Evolutionary conservation across 352 stramenopile genomes (phyloP), one percentile per base, ranked within the genome.

Genomic region (Pythium aphanidermatum): DNA sequence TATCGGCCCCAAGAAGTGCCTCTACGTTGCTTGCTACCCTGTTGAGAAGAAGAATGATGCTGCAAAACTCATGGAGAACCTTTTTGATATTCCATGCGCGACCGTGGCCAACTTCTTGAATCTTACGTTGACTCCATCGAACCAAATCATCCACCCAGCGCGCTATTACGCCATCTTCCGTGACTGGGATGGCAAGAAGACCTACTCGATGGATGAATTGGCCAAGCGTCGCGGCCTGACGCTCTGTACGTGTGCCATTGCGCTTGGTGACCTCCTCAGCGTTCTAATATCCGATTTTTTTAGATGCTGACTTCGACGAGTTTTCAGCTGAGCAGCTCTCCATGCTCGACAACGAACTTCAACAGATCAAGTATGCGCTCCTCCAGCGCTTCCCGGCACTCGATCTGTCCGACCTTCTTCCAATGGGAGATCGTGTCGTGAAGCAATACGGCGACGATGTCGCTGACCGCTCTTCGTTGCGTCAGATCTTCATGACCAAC

Each of bases 391-490:
- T 96, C 55, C 86, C 87, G 17, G 86, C 90, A 26, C 67, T 96
- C 8, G 86, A 96, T 43, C 69, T 96, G 8, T 94, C 84, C 20
- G 87, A 94, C 46, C 64, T 96, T n/a, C 54, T 95, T 29, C 87
- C 87, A 10, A 96, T 96, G 60, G 83, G 75, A 40, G 77, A 95
- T 26, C 81, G 87, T 27, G 80, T 96, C n/a, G 70, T 94, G 24
- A 92, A 95, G 66, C 86, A 95, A 52, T 96, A 96, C 65, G 87
- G 87, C 50, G 76, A 94, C 24, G 87, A 96, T 59, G 86, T 96
- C 43, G 60, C 74, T 5, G 86, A 96, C 53, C 66, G 66, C 31
- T 95, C 81, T 36, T 93, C 78, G 32, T 70, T 96, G 47, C 74
- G 86, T 51, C 75, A 92, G 69, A 95, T 96, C 51, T 96, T 96